phyloP scores from a whole-genome alignment of 257 asterid genomes.

The Solanum habrochaites region DNA sequence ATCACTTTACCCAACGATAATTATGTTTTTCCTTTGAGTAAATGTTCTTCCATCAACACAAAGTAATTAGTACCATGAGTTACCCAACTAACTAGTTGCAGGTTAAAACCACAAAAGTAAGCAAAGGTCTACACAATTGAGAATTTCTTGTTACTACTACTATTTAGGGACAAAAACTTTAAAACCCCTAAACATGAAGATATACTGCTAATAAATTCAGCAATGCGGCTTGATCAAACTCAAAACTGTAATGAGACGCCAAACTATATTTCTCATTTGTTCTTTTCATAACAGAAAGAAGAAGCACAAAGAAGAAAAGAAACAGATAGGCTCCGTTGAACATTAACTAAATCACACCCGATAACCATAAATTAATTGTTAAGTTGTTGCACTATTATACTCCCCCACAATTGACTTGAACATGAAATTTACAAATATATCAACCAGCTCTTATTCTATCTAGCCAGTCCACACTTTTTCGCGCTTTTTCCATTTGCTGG shows the following conservation, averaged over 20 bases:
- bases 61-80: not conserved
- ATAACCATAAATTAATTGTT: slow-evolving; percentile 7
- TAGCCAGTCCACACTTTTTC: slow-evolving; percentile 52
- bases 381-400: not conserved
- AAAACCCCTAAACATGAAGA: not conserved
- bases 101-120: not conserved
- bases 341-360: not conserved
- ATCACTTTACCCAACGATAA: not conserved
- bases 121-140: not conserved
- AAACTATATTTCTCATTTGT: not conserved
- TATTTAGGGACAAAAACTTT: not conserved
- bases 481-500: slow-evolving; percentile 32
- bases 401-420: slow-evolving; percentile 5
- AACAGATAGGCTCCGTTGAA: not conserved
- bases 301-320: not conserved
- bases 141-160: not conserved
- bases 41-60: not conserved
- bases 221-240: not conserved
- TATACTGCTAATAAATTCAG: not conserved
- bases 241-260: not conserved
- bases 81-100: not conserved
- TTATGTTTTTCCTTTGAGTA: not conserved
- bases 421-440: slow-evolving; percentile 6
- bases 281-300: not conserved
- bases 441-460: slow-evolving; percentile 32